Evolutionary conservation across 2,329 filamentous ascomycete species (phyloP), one percentile per base, ranked within the genome.

Genomic region (Calonectria fujianensis): DNA sequence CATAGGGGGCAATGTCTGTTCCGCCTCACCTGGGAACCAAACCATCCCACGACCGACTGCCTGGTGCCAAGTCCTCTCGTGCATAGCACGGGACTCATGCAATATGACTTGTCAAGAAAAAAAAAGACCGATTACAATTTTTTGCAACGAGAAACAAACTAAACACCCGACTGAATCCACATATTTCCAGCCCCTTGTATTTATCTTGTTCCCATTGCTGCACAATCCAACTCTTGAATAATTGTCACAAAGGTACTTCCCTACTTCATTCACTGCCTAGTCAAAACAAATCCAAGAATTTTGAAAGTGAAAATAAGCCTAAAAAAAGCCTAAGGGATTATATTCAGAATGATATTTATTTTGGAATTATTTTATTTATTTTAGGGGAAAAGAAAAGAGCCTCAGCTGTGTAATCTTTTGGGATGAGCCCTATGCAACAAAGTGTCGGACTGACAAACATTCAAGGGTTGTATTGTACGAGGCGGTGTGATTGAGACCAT

Each of bases 51-150:
- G 16, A 32, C 57, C n/a, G 16, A 32, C 57, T 24, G 24, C 13
- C 27, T 29, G 35, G 9, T 20, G 57, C 24, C 24, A 41, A 61
- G 20, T 7, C n/a, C 11, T 5, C 35, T 9, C n/a, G 14, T 13
- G 16, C n/a, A 35, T 13, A 61, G 57, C 57, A 18, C 14, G 18
- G 13, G 10, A 61, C 35, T 61, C 41, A 27, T 29, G 57, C 57
- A 61, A 16, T 29, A 14, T 14, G 3, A 27, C 27, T n/a, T 18
- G 35, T 13, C 3, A 11, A 41, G 57, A 41, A 61, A 39, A 37
- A 59, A 61, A 61, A 59, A 39, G 35, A 63, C 37, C 29, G 37
- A 41, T 61, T 65, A 65, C 10, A 48, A 35, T 48, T 48, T 14
- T 50, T 16, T n/a, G 9, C 67, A 20, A 29, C 18, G 29, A 50